Conservation (phyloP, 192 early-diverging fungal species). For the Glomus cerebriforme region DNA sequence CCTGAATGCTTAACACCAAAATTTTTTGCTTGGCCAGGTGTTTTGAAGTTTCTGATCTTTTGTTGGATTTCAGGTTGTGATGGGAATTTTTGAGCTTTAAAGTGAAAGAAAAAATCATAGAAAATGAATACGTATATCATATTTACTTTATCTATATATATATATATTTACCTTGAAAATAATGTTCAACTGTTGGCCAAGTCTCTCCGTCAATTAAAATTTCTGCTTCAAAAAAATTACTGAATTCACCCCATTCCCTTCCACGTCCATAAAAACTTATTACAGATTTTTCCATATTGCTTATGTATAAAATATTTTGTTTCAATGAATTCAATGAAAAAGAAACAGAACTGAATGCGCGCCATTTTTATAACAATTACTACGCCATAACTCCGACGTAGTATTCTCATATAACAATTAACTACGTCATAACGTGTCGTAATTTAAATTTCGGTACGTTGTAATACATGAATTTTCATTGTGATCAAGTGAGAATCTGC, state of each 20-base stretch:
- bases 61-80: conserved; percentile 23
- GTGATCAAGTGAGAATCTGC: too few relatives aligned
- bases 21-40: conserved; percentile 42
- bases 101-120: not conserved
- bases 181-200: conserved; percentile 47
- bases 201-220: conserved; percentile 32
- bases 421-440: too few relatives aligned
- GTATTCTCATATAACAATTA: too few relatives aligned
- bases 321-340: too few relatives aligned
- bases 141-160: too few relatives aligned
- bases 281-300: not conserved
- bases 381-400: too few relatives aligned
- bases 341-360: too few relatives aligned
- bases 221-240: conserved; percentile 45
- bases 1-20: conserved; percentile 42
- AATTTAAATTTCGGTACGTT: too few relatives aligned
- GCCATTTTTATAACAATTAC: too few relatives aligned
- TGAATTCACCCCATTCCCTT: conserved; percentile 38
- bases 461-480: too few relatives aligned
- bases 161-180: conserved; percentile 47
- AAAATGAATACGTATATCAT: too few relatives aligned
- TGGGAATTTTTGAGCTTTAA: conserved; percentile 21
- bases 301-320: too few relatives aligned
- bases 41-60: conserved; percentile 25
- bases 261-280: conserved; percentile 37